A percentile compares a stretch with the other conserved stretches of the same genome.
These are phyloP conservation scores for Trichoderma sp. DNA, from an alignment of 2,329 filamentous ascomycete species.

Conservation along the genomic window DNA sequence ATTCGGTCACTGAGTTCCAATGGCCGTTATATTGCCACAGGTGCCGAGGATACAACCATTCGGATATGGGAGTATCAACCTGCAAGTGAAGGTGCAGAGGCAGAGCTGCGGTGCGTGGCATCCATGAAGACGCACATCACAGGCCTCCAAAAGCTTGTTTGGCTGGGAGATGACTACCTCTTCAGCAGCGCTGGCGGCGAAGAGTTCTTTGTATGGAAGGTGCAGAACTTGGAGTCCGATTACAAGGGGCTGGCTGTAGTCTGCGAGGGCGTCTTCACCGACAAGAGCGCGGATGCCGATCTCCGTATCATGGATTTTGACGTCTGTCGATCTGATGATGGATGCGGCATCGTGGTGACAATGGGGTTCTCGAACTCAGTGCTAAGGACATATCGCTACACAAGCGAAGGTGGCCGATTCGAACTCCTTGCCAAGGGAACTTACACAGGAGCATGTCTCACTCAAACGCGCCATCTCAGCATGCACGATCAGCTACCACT, in stretches of 20 bases:
- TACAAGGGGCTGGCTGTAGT: constrained; percentile 55
- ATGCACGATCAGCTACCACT: constrained; percentile 33
- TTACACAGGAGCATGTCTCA: constrained; percentile 76
- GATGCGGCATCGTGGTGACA: constrained; percentile 57
- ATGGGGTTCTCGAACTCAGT: constrained; percentile 84
- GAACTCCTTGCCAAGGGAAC: constrained; percentile 52
- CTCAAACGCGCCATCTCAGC: constrained; percentile 56
- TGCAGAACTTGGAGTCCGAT: constrained; percentile 54
- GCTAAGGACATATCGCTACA: constrained; percentile 62
- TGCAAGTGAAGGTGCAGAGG: constrained; percentile 6
- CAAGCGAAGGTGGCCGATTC: constrained; percentile 42
- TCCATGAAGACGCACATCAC: constrained; percentile 77
- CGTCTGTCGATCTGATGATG: constrained; percentile 38
- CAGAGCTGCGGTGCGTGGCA: constrained; percentile 53
- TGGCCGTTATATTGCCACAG: constrained; percentile 60
- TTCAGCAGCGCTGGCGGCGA: constrained; percentile 87
- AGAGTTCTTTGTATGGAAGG: constrained; percentile 84
- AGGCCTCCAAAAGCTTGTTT: constrained; percentile 79
- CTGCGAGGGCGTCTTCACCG: constrained; percentile 56
- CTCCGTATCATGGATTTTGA: constrained; percentile 83
- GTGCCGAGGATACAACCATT: constrained; percentile 71
- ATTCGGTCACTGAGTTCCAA: constrained; percentile 58
- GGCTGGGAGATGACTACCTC: constrained; percentile 70
- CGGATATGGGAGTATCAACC: constrained; percentile 64
- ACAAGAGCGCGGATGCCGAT: constrained; percentile 59